Percentiles rank a stretch among this genome's conserved stretches.
Conservation (phyloP, 352 stramenopile species). For the Phytophthora macrochlamydospora region DNA sequence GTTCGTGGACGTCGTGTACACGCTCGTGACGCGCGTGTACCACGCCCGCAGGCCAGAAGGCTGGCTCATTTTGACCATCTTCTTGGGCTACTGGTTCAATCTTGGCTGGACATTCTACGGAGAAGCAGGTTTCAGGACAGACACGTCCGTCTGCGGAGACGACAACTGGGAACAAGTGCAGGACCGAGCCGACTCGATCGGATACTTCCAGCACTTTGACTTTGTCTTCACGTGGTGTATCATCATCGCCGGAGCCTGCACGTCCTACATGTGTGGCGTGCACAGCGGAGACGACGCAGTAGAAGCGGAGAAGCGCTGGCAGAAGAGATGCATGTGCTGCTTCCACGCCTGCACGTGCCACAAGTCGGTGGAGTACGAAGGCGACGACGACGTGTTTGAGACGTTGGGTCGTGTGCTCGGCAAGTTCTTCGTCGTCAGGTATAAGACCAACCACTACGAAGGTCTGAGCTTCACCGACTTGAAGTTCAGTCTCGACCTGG, state of each 20-base stretch:
- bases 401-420: constrained; percentile 63
- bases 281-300: constrained; percentile 57
- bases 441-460: constrained; percentile 69
- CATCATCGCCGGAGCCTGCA: constrained; percentile 43
- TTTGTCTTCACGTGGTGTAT: constrained; percentile 62
- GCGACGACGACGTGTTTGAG: constrained; percentile 74
- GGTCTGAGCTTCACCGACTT: constrained; percentile 76
- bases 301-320: constrained; percentile 69
- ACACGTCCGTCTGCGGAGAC: constrained; percentile 58
- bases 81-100: constrained; percentile 60
- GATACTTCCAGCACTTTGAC: constrained; percentile 73
- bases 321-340: constrained; percentile 64
- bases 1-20: constrained; percentile 42
- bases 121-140: constrained; percentile 48
- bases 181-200: constrained; percentile 59
- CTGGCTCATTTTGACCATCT: constrained; percentile 60
- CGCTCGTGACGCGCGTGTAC: constrained; percentile 63
- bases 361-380: constrained; percentile 36
- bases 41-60: constrained; percentile 58
- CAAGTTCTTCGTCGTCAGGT: constrained; percentile 79
- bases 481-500: constrained; percentile 68
- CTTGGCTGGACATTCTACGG: constrained; percentile 66
- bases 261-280: constrained; percentile 73
- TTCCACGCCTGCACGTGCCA: constrained; percentile 66
- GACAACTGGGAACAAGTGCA: constrained; percentile 58